These are phyloP conservation scores for Coemansia sp. DNA, from an alignment of 192 early-diverging fungal species.

Conservation along the genomic window DNA sequence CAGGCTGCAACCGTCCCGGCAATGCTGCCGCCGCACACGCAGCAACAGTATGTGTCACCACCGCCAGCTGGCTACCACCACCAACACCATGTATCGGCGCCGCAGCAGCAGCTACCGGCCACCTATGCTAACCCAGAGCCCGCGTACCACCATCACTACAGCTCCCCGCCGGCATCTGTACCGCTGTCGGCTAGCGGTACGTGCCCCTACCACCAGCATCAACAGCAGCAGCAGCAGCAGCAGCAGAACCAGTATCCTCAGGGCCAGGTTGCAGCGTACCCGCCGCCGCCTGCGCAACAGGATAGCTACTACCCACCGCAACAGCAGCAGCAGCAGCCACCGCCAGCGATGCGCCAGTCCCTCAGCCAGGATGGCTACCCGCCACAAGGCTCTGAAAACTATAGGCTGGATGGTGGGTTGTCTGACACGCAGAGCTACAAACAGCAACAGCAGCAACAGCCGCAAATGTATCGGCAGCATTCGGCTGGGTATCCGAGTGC, in stretches of 20 bases:
- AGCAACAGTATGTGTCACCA: constrained; percentile 3
- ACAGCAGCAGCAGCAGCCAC: not conserved
- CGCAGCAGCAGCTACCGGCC: not conserved
- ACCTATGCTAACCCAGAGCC: not conserved
- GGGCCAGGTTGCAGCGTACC: not conserved
- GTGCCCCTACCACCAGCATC: not conserved
- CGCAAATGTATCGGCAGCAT: constrained; percentile 2
- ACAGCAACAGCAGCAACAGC: constrained; percentile 15
- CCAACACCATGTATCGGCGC: constrained; percentile 1
- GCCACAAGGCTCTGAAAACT: not conserved
- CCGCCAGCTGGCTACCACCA: constrained; percentile 1
- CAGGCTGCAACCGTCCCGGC: constrained; percentile 16
- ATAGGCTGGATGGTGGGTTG: not conserved
- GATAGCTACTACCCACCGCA: constrained; percentile 1
- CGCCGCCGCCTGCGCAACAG: constrained; percentile 4
- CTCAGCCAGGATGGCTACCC: not conserved
- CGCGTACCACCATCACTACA: not conserved
- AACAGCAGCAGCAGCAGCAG: not conserved
- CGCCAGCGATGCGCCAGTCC: constrained; percentile 1
- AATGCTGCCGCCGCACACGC: constrained; percentile 5
- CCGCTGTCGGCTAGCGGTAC: not conserved
- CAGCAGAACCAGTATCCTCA: constrained; percentile 1
- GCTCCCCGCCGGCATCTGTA: not conserved
- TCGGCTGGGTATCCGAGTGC: not conserved
- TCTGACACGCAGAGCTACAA: not conserved